A percentile compares a stretch with the other conserved stretches of the same genome.
These are phyloP conservation scores for Pythium plurisporium DNA, from an alignment of 352 stramenopile species.

Conservation along the genomic window DNA sequence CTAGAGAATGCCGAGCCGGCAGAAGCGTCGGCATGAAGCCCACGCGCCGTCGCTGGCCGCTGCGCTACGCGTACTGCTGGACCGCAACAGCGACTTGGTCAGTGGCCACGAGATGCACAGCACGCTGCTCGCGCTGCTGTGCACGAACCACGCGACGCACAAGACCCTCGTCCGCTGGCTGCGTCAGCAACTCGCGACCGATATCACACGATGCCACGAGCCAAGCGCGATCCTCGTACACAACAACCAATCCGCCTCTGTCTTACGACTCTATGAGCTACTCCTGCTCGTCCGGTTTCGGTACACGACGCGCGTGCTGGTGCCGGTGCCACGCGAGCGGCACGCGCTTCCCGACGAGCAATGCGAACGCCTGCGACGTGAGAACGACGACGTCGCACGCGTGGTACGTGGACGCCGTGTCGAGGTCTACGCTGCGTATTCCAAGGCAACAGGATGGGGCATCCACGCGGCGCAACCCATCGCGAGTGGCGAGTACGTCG, in stretches of 20 bases:
- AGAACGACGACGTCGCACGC: slow-evolving; percentile 18
- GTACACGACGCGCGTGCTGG: slow-evolving; percentile 28
- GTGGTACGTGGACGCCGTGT: slow-evolving; percentile 27
- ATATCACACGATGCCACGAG: slow-evolving; percentile 21
- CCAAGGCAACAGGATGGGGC: slow-evolving; percentile 41
- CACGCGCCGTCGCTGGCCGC: not conserved
- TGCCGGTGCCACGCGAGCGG: slow-evolving; percentile 16
- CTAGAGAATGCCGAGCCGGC: not conserved
- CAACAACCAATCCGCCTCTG: not conserved
- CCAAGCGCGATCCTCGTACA: not conserved
- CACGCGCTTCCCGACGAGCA: slow-evolving; percentile 27
- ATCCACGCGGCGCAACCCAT: slow-evolving; percentile 35
- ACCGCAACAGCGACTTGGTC: slow-evolving; percentile 10
- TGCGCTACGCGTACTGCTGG: slow-evolving; percentile 10
- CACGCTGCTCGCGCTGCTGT: not conserved
- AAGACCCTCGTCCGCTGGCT: slow-evolving; percentile 3
- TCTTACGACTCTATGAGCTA: not conserved
- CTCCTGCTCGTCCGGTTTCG: slow-evolving; percentile 24
- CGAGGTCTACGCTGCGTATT: slow-evolving; percentile 26
- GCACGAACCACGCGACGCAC: not conserved
- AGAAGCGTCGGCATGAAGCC: not conserved
- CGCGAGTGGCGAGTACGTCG: slow-evolving; percentile 29
- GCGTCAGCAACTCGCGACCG: not conserved
- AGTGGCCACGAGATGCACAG: not conserved
- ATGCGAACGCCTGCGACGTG: slow-evolving; percentile 10